These are phyloP conservation scores for Annulohypoxylon maeteangense DNA, from an alignment of 495 filamentous ascomycete species.

Conservation along the genomic window DNA sequence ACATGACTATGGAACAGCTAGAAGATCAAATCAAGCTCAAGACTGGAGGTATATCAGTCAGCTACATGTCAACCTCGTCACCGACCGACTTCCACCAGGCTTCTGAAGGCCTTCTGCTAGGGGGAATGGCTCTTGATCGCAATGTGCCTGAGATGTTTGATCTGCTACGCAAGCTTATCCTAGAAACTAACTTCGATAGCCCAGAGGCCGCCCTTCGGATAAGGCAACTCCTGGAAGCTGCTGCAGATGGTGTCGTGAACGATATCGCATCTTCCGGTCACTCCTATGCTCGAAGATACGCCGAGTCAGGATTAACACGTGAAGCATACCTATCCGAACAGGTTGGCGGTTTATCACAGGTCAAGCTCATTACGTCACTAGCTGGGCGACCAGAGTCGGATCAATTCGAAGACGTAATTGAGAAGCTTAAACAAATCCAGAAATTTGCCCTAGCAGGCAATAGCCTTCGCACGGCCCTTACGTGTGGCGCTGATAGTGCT, in stretches of 20 bases:
- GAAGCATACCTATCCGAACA: conserved; percentile 79
- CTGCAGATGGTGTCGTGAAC: conserved; percentile 91
- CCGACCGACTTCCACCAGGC: conserved; percentile 74
- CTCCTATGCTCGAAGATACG: conserved; percentile 81
- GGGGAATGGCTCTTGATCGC: conserved; percentile 85
- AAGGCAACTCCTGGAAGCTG: conserved; percentile 82
- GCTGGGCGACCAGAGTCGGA: conserved; percentile 66
- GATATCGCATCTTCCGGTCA: conserved; percentile 89
- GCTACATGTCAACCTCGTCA: conserved; percentile 79
- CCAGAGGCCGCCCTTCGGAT: conserved; percentile 83
- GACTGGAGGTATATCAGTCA: conserved; percentile 88
- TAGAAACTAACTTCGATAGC: conserved; percentile 89
- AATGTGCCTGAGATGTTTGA: conserved; percentile 94
- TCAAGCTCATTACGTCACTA: conserved; percentile 79
- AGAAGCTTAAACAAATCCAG: conserved; percentile 89
- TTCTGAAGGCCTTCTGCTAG: conserved; percentile 83
- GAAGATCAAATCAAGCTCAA: conserved; percentile 96
- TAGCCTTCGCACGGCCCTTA: conserved; percentile 81
- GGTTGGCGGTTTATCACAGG: conserved; percentile 83
- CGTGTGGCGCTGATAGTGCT: conserved; percentile 78
- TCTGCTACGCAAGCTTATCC: conserved; percentile 78
- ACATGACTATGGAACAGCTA: conserved; percentile 90
- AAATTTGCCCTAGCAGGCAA: conserved; percentile 71
- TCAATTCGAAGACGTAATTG: conserved; percentile 76
- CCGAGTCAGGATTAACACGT: conserved; percentile 79